Evolutionary conservation across 2,329 filamentous ascomycete genomes (phyloP).

Genomic region (Neofusicoccum ribis): DNA sequence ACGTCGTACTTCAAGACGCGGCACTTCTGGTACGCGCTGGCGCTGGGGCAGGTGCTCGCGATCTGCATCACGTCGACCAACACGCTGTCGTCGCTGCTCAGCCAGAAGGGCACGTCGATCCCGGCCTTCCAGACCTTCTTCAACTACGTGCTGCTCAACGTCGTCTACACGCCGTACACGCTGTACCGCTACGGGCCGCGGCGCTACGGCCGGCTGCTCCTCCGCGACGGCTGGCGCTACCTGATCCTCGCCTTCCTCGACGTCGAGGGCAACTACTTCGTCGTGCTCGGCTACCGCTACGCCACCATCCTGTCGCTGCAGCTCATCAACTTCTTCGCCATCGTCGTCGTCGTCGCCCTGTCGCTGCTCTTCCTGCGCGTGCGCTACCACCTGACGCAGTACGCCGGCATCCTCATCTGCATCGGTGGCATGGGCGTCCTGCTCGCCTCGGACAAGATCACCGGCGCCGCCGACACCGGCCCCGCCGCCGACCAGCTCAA

Average conservation of each 20-base stretch:
- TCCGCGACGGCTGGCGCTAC: slow-evolving; percentile 86
- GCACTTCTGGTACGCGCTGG: slow-evolving; percentile 21
- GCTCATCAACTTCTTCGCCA: slow-evolving; percentile 98
- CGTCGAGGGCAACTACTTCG: slow-evolving; percentile 97
- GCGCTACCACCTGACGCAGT: slow-evolving; percentile 84
- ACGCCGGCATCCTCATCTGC: slow-evolving; percentile 83
- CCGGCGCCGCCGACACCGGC: slow-evolving; percentile 66
- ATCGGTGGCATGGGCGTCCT: slow-evolving; percentile 89
- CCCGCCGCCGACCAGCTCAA: slow-evolving; percentile 72
- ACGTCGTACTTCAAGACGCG: slow-evolving; percentile 18
- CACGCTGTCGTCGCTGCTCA: slow-evolving; percentile 81
- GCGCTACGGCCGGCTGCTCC: slow-evolving; percentile 64
- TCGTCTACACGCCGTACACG: slow-evolving; percentile 79
- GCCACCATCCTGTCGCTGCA: slow-evolving; percentile 91
- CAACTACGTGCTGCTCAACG: slow-evolving; percentile 82
- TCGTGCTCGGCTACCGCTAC: slow-evolving; percentile 88
- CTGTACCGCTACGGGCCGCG: slow-evolving; percentile 76
- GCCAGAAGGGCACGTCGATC: slow-evolving; percentile 67
- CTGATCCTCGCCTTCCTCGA: slow-evolving; percentile 90
- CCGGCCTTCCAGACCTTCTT: slow-evolving; percentile 95
- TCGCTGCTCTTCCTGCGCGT: slow-evolving; percentile 83
- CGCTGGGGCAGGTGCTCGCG: slow-evolving; percentile 66
- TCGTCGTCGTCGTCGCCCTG: slow-evolving; percentile 83
- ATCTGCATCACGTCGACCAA: slow-evolving; percentile 91
- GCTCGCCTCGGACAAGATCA: slow-evolving; percentile 84